Conservation (phyloP, 2,329 filamentous ascomycete genomes). For the Botrytis hyacinthi region DNA sequence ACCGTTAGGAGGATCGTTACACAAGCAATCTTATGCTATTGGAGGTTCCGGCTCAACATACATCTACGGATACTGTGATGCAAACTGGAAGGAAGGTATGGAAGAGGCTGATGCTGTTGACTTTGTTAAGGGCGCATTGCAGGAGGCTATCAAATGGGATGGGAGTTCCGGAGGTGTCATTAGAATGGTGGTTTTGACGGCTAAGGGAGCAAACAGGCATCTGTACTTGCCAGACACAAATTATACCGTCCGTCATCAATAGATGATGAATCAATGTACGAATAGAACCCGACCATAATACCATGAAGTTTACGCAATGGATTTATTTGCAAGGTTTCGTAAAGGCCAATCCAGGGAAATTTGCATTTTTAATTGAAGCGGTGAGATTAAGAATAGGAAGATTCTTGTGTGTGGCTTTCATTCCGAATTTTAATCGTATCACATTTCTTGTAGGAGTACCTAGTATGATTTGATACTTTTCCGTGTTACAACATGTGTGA, state of each 20-base stretch:
- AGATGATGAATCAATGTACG: conserved; percentile 49
- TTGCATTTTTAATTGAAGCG: conserved; percentile 22
- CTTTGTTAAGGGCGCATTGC: conserved; percentile 88
- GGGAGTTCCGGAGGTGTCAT: conserved; percentile 98
- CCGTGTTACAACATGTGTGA: conserved; percentile 8
- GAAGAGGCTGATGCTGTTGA: conserved; percentile 83
- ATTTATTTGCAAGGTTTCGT: conserved; percentile 21
- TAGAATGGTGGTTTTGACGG: conserved; percentile 93
- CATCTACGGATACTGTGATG: conserved; percentile 98
- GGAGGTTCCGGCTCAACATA: conserved; percentile 97
- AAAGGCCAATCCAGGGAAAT: conserved; percentile 24
- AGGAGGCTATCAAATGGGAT: conserved; percentile 99
- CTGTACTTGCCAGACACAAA: conserved; percentile 91
- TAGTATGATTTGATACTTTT: conserved; percentile 6
- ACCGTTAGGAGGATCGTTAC: conserved; percentile 90
- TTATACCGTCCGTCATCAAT: conserved; percentile 54
- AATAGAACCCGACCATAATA: conserved; percentile 37
- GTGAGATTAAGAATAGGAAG: conserved; percentile 26
- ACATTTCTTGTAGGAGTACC: conserved; percentile 5
- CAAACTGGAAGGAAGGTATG: conserved; percentile 95
- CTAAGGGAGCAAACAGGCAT: conserved; percentile 85
- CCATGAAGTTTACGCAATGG: conserved; percentile 27
- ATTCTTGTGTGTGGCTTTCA: not conserved
- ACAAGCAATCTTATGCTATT: conserved; percentile 96
- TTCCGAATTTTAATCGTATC: not conserved